Conservation (phyloP, 805 yeast species). For the Pichia nakasei region DNA sequence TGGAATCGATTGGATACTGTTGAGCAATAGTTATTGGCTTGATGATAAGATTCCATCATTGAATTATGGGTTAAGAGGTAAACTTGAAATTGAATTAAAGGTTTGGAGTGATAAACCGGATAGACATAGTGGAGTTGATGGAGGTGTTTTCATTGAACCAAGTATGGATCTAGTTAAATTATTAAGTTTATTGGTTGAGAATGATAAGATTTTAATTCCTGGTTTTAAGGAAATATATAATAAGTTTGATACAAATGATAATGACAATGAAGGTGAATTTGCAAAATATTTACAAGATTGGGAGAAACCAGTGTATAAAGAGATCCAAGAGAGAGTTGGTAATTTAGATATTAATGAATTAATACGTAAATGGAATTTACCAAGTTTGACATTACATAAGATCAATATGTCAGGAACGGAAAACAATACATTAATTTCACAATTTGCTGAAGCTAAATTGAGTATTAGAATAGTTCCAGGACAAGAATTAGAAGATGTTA, state of each 20-base stretch:
- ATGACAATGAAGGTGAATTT: background rate
- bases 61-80: slow-evolving; percentile 92
- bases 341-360: slow-evolving; percentile 37
- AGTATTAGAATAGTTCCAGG: slow-evolving; percentile 87
- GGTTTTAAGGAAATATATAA: slow-evolving; percentile 23
- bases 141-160: slow-evolving; percentile 86
- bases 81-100: slow-evolving; percentile 67
- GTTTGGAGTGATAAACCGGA: slow-evolving; percentile 72
- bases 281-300: slow-evolving; percentile 24
- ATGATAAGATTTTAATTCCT: slow-evolving; percentile 54
- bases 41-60: slow-evolving; percentile 84
- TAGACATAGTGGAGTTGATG: slow-evolving; percentile 93
- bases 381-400: slow-evolving; percentile 81
- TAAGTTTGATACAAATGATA: background rate
- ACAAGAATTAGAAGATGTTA: slow-evolving; percentile 59
- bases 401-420: slow-evolving; percentile 85
- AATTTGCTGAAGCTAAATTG: slow-evolving; percentile 61
- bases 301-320: slow-evolving; percentile 55
- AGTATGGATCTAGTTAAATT: slow-evolving; percentile 74
- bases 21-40: slow-evolving; percentile 91
- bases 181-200: slow-evolving; percentile 53
- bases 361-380: slow-evolving; percentile 79
- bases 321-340: slow-evolving; percentile 38
- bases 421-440: slow-evolving; percentile 85
- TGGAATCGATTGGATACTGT: slow-evolving; percentile 82